Evolutionary conservation across 1,284 basidiomycete genomes (phyloP).

Genomic region (Fomitopsis betulina): DNA sequence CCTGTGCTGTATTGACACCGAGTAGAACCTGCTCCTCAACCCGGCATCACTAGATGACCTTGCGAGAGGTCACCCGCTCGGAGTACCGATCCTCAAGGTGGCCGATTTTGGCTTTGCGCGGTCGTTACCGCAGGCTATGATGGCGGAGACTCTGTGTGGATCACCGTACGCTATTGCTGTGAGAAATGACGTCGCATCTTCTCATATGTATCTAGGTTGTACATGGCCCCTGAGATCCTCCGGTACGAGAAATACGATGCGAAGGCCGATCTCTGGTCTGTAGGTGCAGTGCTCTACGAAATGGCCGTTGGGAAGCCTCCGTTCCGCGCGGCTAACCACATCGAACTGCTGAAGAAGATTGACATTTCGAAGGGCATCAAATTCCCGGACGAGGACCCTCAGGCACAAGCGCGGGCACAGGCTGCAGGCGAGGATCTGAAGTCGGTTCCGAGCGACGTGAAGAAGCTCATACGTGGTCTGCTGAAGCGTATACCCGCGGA

Average conservation of each 20-base stretch:
- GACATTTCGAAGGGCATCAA: conserved; percentile 83
- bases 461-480: conserved; percentile 80
- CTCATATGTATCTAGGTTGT: conserved; percentile 51
- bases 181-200: neutral
- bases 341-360: conserved; percentile 93
- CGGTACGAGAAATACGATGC: conserved; percentile 98
- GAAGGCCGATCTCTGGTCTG: conserved; percentile 97
- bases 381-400: conserved; percentile 86
- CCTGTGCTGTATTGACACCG: neutral
- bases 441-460: conserved; percentile 81
- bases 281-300: conserved; percentile 95
- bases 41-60: conserved; percentile 80
- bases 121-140: conserved; percentile 84
- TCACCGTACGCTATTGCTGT: conserved; percentile 70
- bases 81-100: conserved; percentile 92
- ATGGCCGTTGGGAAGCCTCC: conserved; percentile 93
- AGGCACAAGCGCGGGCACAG: conserved; percentile 25
- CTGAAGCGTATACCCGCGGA: conserved; percentile 84
- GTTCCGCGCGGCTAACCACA: conserved; percentile 93
- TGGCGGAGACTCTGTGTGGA: conserved; percentile 97
- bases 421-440: conserved; percentile 41
- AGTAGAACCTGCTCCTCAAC: conserved; percentile 84
- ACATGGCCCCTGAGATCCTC: conserved; percentile 99
- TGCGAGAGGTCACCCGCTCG: conserved; percentile 82
- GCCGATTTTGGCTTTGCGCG: conserved; percentile 99